Base-by-base conservation (phyloP, 176 grass and related monocot species). In the barley (Hordeum vulgare) region DNA sequence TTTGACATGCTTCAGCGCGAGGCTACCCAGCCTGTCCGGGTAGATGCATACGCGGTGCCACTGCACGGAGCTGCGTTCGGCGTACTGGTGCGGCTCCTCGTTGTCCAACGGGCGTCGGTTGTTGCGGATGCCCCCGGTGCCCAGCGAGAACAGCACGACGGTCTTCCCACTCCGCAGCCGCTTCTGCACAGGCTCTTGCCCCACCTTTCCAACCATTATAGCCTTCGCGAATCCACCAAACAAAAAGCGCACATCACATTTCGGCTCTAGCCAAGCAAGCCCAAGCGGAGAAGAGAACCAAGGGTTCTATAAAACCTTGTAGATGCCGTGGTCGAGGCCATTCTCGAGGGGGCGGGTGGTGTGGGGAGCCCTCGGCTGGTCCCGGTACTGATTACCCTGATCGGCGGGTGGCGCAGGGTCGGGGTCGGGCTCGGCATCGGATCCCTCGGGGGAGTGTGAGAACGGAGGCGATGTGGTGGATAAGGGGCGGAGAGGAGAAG, bases 1-100 rank as follows among this genome's bases (percentile, higher is more conserved):
- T 68, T 92, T 94, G 85, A 96, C 87, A 58, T 90, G 85, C 2
- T 83, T 86, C 64, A 99, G 86, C 56, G 89, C 93, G 13, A 95
- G 66, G n/a, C 40, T 57, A 56, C 85, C 47, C 4, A 99, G 87
- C 12, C 89, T 76, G 7, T 90, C 77, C 5, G 80, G 68, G 49
- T 99, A 99, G 61, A 96, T 70, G 72, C 87, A 86, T 29, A 99
- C 93, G 53, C 96, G 91, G 79, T 99, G 96, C 96, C 96, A 99
- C 89, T 99, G 96, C 89, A 96, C 93, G 24, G 91, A 37, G 89
- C 87, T 92, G 28, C 96, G 80, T 6, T 91, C 83, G 0, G 93
- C 93, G 45, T 99, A 94, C 68, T 94, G 91, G 63, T 90, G 88
- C 21, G 96, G 91, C 61, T 91, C 91, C 76, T 94, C 96, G 39